Evolutionary conservation across 352 stramenopile species (phyloP).

Genomic region (Globisporangium perplexum): DNA sequence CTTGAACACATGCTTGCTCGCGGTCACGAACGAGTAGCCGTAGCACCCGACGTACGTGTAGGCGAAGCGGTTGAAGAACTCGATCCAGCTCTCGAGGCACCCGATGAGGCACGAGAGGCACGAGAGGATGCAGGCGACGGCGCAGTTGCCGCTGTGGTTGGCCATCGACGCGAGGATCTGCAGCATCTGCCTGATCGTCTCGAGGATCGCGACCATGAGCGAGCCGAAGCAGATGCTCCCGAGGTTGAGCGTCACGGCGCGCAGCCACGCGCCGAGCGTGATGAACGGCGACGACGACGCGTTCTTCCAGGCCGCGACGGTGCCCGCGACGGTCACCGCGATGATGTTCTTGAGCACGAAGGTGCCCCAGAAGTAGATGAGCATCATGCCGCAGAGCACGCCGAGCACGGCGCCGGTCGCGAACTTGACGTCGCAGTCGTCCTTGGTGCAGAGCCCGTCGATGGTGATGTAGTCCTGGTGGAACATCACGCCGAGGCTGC

Average conservation of each 20-base stretch:
- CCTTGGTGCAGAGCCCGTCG: constrained; percentile 30
- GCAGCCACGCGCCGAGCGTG: constrained; percentile 67
- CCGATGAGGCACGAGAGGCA: constrained; percentile 73
- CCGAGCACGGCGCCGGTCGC: constrained; percentile 44
- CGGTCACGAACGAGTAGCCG: constrained; percentile 78
- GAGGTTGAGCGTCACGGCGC: constrained; percentile 85
- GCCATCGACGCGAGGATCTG: constrained; percentile 59
- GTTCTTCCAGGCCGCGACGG: constrained; percentile 88
- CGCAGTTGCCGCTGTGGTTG: constrained; percentile 67
- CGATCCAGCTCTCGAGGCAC: constrained; percentile 78
- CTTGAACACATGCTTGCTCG: constrained; percentile 71
- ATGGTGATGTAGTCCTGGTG: constrained; percentile 62
- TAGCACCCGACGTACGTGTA: constrained; percentile 87
- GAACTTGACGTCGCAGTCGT: constrained; percentile 45
- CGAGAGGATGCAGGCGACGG: constrained; percentile 53
- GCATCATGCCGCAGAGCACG: constrained; percentile 81
- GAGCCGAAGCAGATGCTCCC: constrained; percentile 92
- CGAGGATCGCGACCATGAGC: constrained; percentile 88
- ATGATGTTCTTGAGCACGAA: constrained; percentile 89
- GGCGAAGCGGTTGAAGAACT: constrained; percentile 90
- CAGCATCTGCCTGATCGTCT: constrained; percentile 67
- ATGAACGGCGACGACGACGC: constrained; percentile 66
- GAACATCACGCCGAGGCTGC: constrained; percentile 80
- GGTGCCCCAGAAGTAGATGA: constrained; percentile 92
- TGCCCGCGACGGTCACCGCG: constrained; percentile 84